phyloP scores from a whole-genome alignment of 768 basidiomycete species.

The Vararia minispora region DNA sequence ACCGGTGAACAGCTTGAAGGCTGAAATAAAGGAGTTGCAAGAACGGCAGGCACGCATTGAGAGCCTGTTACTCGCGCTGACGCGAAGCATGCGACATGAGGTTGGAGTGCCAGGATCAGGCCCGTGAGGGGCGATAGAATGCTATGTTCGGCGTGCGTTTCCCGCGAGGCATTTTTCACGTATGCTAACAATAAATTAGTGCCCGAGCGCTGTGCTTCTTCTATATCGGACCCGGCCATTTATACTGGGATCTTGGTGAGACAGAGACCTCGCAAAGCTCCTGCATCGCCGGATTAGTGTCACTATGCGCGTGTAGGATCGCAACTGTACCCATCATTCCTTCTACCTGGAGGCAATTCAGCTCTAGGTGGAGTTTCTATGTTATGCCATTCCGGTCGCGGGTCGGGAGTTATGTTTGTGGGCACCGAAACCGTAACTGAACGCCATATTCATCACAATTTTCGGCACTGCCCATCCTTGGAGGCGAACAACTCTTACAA shows the following conservation, averaged over 20 bases:
- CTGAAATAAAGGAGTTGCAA: constrained; percentile 77
- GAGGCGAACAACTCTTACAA: no score
- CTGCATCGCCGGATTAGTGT: no score
- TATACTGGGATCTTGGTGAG: neutral
- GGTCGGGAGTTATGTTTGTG: no score
- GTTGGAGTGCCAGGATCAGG: constrained; percentile 4
- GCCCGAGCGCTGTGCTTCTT: neutral
- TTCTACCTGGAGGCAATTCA: no score
- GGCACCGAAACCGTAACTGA: no score
- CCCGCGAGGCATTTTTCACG: neutral
- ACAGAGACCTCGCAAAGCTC: no score
- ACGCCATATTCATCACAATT: no score
- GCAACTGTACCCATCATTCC: no score
- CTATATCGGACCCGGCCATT: neutral
- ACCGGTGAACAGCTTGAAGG: constrained; percentile 56
- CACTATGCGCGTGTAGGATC: no score
- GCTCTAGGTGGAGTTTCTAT: no score
- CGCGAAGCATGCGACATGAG: constrained; percentile 48
- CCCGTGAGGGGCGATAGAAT: constrained; percentile 11
- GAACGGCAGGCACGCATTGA: constrained; percentile 73
- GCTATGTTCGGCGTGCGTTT: neutral
- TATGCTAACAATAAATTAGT: neutral
- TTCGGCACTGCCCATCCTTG: no score
- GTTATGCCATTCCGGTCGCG: no score
- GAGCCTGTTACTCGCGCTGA: constrained; percentile 54